phyloP scores from a whole-genome alignment of 371 early-diverging fungal species.

The Mucor mucedo region DNA sequence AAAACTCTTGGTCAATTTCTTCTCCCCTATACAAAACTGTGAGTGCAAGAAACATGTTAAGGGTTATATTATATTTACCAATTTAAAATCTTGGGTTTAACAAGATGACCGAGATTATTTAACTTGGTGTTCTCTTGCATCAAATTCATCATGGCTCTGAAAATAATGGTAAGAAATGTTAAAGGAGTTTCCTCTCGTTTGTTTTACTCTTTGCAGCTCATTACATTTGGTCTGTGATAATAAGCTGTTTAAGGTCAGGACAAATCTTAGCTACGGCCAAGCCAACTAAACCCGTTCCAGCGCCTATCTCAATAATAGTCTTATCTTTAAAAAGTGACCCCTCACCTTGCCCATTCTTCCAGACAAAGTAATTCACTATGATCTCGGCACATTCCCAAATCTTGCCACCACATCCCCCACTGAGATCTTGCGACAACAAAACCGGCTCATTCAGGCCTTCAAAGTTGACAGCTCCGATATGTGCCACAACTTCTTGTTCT shows the following conservation, averaged over 20 bases:
- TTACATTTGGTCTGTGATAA: slow-evolving; percentile 54
- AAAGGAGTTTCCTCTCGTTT: background rate
- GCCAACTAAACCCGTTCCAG: slow-evolving; percentile 57
- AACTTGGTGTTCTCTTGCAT: slow-evolving; percentile 46
- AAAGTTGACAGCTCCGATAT: slow-evolving; percentile 14
- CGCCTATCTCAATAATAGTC: slow-evolving; percentile 47
- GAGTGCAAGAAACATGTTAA: too few relatives aligned
- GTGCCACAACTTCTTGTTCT: slow-evolving; percentile 20
- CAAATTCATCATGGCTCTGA: slow-evolving; percentile 46
- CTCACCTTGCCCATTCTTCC: slow-evolving; percentile 31
- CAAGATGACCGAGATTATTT: slow-evolving; percentile 27
- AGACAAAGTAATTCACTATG: slow-evolving; percentile 49
- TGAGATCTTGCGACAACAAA: slow-evolving; percentile 42
- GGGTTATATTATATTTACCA: slow-evolving; percentile 34
- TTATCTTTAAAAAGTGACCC: slow-evolving; percentile 21
- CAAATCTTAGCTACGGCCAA: slow-evolving; percentile 45
- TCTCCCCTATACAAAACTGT: slow-evolving; percentile 35
- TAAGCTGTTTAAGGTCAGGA: slow-evolving; percentile 29
- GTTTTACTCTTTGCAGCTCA: background rate
- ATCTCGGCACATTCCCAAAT: slow-evolving; percentile 55
- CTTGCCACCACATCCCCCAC: slow-evolving; percentile 56
- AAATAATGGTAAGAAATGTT: too few relatives aligned
- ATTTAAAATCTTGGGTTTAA: slow-evolving; percentile 36
- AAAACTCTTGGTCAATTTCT: slow-evolving; percentile 20
- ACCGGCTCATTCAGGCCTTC: slow-evolving; percentile 27